Evolutionary conservation across 2,329 filamentous ascomycete species (phyloP).

Genomic region (Colletotrichum sublineola): DNA sequence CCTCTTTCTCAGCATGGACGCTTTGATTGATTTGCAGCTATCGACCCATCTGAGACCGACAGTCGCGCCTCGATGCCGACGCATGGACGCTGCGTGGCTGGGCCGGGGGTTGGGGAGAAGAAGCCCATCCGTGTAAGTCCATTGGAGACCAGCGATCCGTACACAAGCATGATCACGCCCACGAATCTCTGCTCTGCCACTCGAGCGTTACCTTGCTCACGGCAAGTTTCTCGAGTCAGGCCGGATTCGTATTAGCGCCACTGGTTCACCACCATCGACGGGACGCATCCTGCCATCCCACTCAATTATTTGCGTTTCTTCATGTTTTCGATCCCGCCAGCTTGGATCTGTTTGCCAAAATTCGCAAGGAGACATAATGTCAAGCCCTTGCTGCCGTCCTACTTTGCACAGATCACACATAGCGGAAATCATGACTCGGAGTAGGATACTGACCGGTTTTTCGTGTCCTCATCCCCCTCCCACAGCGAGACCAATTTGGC

Average conservation of each 20-base stretch:
- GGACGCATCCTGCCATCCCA: conserved; percentile 7
- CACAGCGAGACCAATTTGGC: not conserved
- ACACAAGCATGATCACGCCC: conserved; percentile 6
- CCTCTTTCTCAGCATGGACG: conserved; percentile 17
- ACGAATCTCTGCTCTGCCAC: conserved; percentile 14
- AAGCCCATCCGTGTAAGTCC: conserved; percentile 39
- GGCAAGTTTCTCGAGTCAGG: conserved; percentile 23
- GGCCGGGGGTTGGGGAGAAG: conserved; percentile 15
- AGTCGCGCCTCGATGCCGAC: conserved; percentile 18
- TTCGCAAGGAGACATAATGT: not conserved
- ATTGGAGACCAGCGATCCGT: conserved; percentile 33
- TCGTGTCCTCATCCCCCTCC: not conserved
- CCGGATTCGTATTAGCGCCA: conserved; percentile 12
- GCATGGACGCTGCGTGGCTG: conserved; percentile 24
- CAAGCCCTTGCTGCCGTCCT: not conserved
- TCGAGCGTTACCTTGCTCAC: conserved; percentile 5
- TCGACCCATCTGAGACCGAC: conserved; percentile 26
- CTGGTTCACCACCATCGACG: not conserved
- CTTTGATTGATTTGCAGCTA: conserved; percentile 31
- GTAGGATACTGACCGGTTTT: not conserved
- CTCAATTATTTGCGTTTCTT: not conserved
- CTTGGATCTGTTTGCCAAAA: conserved; percentile 12
- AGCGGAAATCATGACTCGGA: not conserved
- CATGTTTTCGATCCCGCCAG: conserved; percentile 8
- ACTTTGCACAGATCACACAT: not conserved